Evolutionary conservation across 495 filamentous ascomycete species (phyloP), one percentile per base, ranked within the genome.

Genomic region (Penicillium goetzii): DNA sequence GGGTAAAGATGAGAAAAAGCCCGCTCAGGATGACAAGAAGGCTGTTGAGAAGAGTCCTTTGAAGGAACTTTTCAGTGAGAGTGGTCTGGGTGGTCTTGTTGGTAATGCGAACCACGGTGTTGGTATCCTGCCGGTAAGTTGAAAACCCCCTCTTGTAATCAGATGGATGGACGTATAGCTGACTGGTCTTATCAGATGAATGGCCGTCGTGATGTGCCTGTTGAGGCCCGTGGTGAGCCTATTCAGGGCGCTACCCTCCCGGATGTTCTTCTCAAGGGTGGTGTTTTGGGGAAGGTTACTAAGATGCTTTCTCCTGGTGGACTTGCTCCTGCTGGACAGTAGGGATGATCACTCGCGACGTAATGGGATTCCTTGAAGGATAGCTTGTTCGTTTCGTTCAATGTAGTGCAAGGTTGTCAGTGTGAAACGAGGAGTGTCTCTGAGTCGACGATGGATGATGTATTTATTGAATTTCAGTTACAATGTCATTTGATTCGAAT

Each of bases 201-300:
- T 4, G 57, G 49, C 4, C 67, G 67, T 17, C 68, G 68, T 54
- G 68, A 73, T 14, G 59, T 36, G 3, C 30, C 60, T 10, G 28
- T 58, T 9, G 63, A 70, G 52, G 36, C 68, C 9, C 65, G 68
- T 21, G 56, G 54, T 12, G 28, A 66, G 2, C 71, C 71, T 19
- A 66, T 73, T 33, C 58, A 71, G 59, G 71, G 71, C 19, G 62
- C 71, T 8, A 67, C 66, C 5, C 52, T 73, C 23, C 55, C 64
- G 0, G 64, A 63, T 45, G 68, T 67, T 40, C 21, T 73, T 6
- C 32, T 71, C 12, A n/a, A 57, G 19, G 54, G 60, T 21, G 68
- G 71, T 61, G 58, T 59, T 25, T 26, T 73, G 17, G 62, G 62
- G 10, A 69, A 71, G 41, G 11, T 73, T 0, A 45, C 30, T 40